Conservation (phyloP, 805 yeast genomes). For the Ogataea ganodermae region DNA sequence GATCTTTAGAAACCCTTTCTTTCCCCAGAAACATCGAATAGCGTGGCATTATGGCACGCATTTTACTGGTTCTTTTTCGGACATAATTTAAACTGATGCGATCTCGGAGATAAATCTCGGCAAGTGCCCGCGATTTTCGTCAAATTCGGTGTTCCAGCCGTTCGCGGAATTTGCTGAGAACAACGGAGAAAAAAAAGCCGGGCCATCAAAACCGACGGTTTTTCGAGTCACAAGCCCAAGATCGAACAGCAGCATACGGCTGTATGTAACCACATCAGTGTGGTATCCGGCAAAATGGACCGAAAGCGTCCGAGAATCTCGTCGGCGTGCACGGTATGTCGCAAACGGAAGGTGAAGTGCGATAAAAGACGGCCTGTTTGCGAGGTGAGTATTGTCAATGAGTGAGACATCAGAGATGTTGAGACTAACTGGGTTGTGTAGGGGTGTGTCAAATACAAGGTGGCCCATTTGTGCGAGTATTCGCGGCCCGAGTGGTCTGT, state of each 20-base stretch:
- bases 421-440: background rate
- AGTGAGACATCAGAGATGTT: background rate
- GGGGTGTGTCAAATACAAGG: slow-evolving; percentile 29
- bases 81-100: background rate
- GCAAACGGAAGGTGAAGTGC: slow-evolving; percentile 47
- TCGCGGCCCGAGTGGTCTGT: slow-evolving; percentile 28
- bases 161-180: background rate
- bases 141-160: slow-evolving; percentile 2
- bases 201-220: background rate
- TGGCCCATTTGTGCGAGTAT: slow-evolving; percentile 30
- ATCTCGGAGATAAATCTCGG: slow-evolving; percentile 2
- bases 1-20: slow-evolving; percentile 19
- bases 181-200: background rate
- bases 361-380: slow-evolving; percentile 44
- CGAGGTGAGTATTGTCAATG: slow-evolving; percentile 19
- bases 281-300: background rate
- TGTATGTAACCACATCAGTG: background rate
- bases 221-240: background rate
- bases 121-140: slow-evolving; percentile 4
- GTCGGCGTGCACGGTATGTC: slow-evolving; percentile 46
- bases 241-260: too few relatives aligned
- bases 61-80: background rate
- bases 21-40: background rate
- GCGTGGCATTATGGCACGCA: too few relatives aligned
- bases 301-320: slow-evolving; percentile 32